Conservation (phyloP, 1,139 yeast genomes). For the Pneumocystis oryctolagi region DNA sequence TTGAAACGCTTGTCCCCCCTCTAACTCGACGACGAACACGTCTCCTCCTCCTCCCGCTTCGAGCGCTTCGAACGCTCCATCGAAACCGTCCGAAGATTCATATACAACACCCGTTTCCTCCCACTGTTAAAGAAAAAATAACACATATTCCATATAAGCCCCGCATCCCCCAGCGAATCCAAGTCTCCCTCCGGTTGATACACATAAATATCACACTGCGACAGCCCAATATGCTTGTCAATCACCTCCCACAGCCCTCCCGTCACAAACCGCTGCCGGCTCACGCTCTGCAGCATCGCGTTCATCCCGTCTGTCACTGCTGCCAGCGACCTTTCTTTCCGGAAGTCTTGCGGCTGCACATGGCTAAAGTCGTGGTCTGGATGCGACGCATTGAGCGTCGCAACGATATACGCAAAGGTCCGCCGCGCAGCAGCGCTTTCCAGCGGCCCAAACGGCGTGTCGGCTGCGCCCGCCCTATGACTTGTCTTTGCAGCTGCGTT, state of each 20-base stretch:
- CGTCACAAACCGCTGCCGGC: slow-evolving; percentile 32
- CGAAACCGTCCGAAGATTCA: slow-evolving; percentile 33
- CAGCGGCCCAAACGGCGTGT: slow-evolving; percentile 83
- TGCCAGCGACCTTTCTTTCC: slow-evolving; percentile 35
- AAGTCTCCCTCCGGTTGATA: slow-evolving; percentile 10
- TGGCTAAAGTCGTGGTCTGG: slow-evolving; percentile 91
- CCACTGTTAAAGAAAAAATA: slow-evolving; percentile 88
- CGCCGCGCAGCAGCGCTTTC: slow-evolving; percentile 70
- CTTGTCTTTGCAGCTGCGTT: no score
- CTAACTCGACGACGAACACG: not conserved
- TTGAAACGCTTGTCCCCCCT: not conserved
- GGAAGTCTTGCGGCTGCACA: slow-evolving; percentile 75
- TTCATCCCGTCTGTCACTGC: slow-evolving; percentile 60
- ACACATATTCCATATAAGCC: slow-evolving; percentile 76
- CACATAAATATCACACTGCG: slow-evolving; percentile 18
- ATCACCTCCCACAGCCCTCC: slow-evolving; percentile 80
- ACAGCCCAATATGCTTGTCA: slow-evolving; percentile 69
- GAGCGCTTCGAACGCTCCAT: not conserved
- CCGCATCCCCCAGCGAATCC: slow-evolving; percentile 28
- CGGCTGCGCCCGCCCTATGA: slow-evolving; percentile 16
- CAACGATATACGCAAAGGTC: slow-evolving; percentile 79
- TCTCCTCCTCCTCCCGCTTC: no score
- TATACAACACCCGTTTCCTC: slow-evolving; percentile 76
- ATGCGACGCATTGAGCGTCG: slow-evolving; percentile 77
- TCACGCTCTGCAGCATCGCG: slow-evolving; percentile 64